Conservation (phyloP, 805 yeast genomes). For the Yamadazyma philogaea region DNA sequence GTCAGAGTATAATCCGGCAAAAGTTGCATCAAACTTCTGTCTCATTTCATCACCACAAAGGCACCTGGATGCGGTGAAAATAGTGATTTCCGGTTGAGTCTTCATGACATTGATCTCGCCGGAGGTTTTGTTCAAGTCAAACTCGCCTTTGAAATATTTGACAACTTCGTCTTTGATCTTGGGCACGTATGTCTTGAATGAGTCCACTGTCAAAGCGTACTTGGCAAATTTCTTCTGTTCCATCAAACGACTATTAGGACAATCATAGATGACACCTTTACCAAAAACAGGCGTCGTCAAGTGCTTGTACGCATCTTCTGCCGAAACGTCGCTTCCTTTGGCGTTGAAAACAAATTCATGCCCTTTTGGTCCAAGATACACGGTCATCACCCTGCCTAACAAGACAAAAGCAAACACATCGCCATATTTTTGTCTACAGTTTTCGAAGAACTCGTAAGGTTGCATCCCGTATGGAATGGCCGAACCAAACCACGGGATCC, state of each 20-base stretch:
- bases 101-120: conserved; percentile 69
- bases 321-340: conserved; percentile 83
- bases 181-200: conserved; percentile 85
- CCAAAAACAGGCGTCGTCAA: conserved; percentile 99
- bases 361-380: conserved; percentile 94
- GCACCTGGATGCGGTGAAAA: conserved; percentile 92
- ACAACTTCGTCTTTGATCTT: conserved; percentile 74
- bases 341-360: conserved; percentile 95
- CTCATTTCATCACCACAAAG: conserved; percentile 91
- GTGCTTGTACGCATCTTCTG: conserved; percentile 94
- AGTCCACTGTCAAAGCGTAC: conserved; percentile 78
- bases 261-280: conserved; percentile 94
- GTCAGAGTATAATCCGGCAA: conserved; percentile 83
- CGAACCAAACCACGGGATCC: conserved; percentile 95
- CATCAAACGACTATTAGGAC: conserved; percentile 91
- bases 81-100: conserved; percentile 91
- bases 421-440: conserved; percentile 79
- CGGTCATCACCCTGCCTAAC: conserved; percentile 91
- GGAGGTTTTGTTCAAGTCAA: conserved; percentile 39
- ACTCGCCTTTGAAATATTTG: conserved; percentile 57
- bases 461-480: conserved; percentile 87
- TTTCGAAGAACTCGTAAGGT: conserved; percentile 85
- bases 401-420: conserved; percentile 89
- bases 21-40: conserved; percentile 71
- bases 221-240: conserved; percentile 98